These are phyloP conservation scores for Capsicum baccatum DNA, from an alignment of 257 asterid genomes.

Conservation along the genomic window DNA sequence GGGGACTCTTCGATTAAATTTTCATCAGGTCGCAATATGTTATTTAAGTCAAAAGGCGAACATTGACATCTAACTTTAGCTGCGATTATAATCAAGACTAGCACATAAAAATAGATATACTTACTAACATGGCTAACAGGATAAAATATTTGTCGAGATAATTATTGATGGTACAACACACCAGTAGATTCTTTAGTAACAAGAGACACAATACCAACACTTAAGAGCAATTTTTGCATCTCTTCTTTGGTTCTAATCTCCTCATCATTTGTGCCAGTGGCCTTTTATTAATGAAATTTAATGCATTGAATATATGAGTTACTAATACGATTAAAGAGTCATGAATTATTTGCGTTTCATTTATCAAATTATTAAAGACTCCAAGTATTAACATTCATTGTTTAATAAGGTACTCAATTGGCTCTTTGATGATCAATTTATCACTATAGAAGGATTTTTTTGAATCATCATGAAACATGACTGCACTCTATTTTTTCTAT, in stretches of 20 bases:
- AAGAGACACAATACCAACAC: conserved; percentile 95
- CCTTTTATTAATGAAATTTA: conserved; percentile 23
- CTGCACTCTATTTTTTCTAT: too few relatives aligned
- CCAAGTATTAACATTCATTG: too few relatives aligned
- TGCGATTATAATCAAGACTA: neutral
- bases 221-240: conserved; percentile 95
- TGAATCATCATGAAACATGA: too few relatives aligned
- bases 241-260: conserved; percentile 95
- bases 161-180: conserved; percentile 95
- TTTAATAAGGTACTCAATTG: too few relatives aligned
- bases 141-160: conserved; percentile 83
- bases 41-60: neutral
- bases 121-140: neutral
- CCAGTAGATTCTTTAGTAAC: conserved; percentile 99
- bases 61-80: neutral
- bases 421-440: too few relatives aligned
- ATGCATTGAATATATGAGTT: too few relatives aligned
- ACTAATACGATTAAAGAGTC: too few relatives aligned
- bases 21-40: neutral
- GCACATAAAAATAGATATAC: neutral
- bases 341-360: too few relatives aligned
- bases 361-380: too few relatives aligned
- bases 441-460: too few relatives aligned
- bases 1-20: neutral
- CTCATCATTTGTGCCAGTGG: conserved; percentile 66